Conservation (phyloP, 2,329 filamentous ascomycete species). For the Diaporthe sp. region DNA sequence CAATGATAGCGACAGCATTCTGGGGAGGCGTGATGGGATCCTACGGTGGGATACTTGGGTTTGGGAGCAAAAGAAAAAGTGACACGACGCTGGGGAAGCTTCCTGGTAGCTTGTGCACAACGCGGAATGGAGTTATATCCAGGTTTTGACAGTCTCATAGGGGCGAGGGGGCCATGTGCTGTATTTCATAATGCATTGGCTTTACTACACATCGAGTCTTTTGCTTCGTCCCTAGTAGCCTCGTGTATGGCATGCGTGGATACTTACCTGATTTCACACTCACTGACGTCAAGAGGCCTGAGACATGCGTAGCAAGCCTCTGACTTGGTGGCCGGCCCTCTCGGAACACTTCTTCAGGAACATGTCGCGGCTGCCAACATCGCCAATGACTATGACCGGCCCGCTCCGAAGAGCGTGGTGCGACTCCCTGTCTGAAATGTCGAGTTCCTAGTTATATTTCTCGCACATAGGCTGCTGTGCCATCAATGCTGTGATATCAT, state of each 20-base stretch:
- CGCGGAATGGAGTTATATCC: not conserved
- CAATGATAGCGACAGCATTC: not conserved
- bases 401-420: not conserved
- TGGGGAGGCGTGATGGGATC: not conserved
- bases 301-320: not conserved
- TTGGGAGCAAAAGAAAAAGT: slow-evolving; percentile 1
- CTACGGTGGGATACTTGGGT: not conserved
- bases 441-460: not conserved
- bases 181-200: slow-evolving; percentile 21
- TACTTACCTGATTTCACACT: no score
- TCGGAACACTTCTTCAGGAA: not conserved
- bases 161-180: not conserved
- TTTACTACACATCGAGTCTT: not conserved
- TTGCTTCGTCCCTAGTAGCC: no score
- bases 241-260: not conserved
- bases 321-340: not conserved
- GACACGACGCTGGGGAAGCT: not conserved
- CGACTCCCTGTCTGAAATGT: no score
- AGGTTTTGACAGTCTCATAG: not conserved
- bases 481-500: not conserved
- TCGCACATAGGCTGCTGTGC: not conserved
- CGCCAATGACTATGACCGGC: not conserved
- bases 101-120: not conserved
- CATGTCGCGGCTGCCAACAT: no score
- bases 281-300: not conserved